phyloP scores from a whole-genome alignment of 2,329 filamentous ascomycete genomes.

The Fonsecaea pedrosoi region DNA sequence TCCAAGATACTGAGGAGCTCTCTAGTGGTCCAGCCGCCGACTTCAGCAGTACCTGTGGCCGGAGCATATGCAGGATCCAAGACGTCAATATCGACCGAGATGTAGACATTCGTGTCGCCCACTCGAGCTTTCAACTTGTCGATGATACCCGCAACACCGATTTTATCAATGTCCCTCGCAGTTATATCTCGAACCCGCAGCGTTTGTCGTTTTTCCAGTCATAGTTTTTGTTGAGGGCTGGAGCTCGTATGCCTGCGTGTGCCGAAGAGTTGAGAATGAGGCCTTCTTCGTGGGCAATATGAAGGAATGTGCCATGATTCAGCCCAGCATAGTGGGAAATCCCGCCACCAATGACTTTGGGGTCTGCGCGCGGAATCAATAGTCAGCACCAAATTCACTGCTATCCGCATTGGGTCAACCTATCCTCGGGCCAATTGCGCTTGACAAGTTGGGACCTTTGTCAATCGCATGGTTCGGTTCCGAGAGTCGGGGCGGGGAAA shows the following conservation, averaged over 20 bases:
- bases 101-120: conserved; percentile 58
- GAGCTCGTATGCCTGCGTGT: conserved; percentile 63
- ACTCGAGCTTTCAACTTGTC: conserved; percentile 57
- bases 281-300: conserved; percentile 64
- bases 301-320: conserved; percentile 64
- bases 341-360: conserved; percentile 59
- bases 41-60: conserved; percentile 62
- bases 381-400: conserved; percentile 8
- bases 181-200: conserved; percentile 63
- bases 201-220: conserved; percentile 60
- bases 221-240: conserved; percentile 56
- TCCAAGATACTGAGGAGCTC: conserved; percentile 63
- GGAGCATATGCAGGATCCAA: conserved; percentile 63
- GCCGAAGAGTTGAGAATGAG: conserved; percentile 62
- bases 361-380: conserved; percentile 46
- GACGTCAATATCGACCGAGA: conserved; percentile 64
- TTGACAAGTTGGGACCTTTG: neutral
- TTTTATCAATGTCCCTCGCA: conserved; percentile 60
- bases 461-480: neutral
- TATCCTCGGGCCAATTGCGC: neutral
- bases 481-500: neutral
- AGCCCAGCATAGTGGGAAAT: conserved; percentile 61
- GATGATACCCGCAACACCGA: conserved; percentile 57
- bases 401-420: neutral
- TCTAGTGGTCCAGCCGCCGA: conserved; percentile 62